Percentiles rank a stretch among this genome's conserved stretches.
Conservation (phyloP, 805 yeast species). For the Starmerella bacillaris region DNA sequence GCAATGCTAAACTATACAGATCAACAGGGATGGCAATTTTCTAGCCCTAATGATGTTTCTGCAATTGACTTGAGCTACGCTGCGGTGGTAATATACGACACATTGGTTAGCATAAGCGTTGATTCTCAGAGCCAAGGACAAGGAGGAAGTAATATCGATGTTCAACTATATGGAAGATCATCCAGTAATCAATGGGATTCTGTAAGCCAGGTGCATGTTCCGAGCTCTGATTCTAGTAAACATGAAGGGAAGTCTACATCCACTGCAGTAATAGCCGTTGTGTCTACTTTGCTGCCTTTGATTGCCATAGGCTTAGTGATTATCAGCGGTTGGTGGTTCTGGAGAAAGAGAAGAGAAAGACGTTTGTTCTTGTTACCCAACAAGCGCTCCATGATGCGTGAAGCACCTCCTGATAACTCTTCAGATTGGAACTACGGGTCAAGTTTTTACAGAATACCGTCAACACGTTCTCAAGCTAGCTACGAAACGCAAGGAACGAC, state of each 20-base stretch:
- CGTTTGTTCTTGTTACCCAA: conserved; percentile 12
- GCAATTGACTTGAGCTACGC: conserved; percentile 2
- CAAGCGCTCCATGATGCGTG: conserved; percentile 9
- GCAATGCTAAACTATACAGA: conserved; percentile 25
- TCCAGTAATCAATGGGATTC: conserved; percentile 2
- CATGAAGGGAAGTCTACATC: conserved; percentile 11
- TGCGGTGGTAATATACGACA: conserved; percentile 12
- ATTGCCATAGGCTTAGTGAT: conserved; percentile 24
- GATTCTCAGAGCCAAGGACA: background rate
- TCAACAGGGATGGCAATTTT: conserved; percentile 31
- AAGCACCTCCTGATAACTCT: too few relatives aligned
- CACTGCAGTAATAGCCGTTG: conserved; percentile 27
- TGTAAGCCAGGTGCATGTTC: conserved; percentile 5
- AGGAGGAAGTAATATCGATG: background rate
- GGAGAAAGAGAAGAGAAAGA: conserved; percentile 17
- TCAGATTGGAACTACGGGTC: too few relatives aligned
- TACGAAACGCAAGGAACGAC: too few relatives aligned
- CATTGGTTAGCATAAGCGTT: conserved; percentile 4
- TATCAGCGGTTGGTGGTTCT: conserved; percentile 20
- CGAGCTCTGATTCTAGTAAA: conserved; percentile 5
- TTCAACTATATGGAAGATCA: conserved; percentile 3
- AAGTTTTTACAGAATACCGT: too few relatives aligned
- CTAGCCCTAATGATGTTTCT: conserved; percentile 1
- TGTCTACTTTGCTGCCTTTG: conserved; percentile 31
- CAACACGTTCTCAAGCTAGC: too few relatives aligned